Base-by-base conservation (phyloP, 2,329 filamentous ascomycete species). In the Elsinoe necatrix region DNA sequence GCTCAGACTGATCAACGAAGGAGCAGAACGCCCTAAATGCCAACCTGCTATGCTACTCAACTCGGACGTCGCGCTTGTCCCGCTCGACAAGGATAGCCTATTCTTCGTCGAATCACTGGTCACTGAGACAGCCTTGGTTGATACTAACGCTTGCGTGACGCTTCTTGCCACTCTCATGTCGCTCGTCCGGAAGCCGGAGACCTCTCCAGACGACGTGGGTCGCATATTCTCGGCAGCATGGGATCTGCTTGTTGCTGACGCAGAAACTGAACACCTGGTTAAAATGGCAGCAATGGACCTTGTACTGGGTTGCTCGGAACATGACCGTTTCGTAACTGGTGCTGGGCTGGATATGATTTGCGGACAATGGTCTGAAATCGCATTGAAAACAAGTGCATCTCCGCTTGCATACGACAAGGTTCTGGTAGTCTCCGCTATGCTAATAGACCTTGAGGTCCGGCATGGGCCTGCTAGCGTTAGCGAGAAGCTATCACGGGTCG, bases 311-410 rank as follows among this genome's bases (percentile, higher is more conserved):
- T 50, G 45, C 16, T 31, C 3, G 55, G 20, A 63, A 14, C 43
- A 62, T 14, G 39, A 23, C 25, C 60, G 37, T 42, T 47, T 58
- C 23, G 31, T 12, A 12, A 23, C 16, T 11, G 6, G 20, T 16
- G 48, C n/a, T 16, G n/a, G 21, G 7, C 8, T 52, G 7, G 48
- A 52, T 18, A 14, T 20, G 16, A 12, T 52, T 8, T 39, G 25
- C 20, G 29, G 14, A 11, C n/a, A n/a, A n/a, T 52, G 48, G 48
- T 6, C 29, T 37, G 12, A 20, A 7, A 25, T 47, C 6, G 54
- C 31, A 4, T 16, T 56, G 27, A 2, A 21, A 4, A 34, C n/a
- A 12, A 56, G 27, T 14, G 27, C 23, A 21, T 47, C 54, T 4
- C 54, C 54, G 14, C 18, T 56, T 9, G 16, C 29, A 8, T 23